Evolutionary conservation across 179 eudicot genomes (phyloP).

Genomic region (Silene vulgaris): DNA sequence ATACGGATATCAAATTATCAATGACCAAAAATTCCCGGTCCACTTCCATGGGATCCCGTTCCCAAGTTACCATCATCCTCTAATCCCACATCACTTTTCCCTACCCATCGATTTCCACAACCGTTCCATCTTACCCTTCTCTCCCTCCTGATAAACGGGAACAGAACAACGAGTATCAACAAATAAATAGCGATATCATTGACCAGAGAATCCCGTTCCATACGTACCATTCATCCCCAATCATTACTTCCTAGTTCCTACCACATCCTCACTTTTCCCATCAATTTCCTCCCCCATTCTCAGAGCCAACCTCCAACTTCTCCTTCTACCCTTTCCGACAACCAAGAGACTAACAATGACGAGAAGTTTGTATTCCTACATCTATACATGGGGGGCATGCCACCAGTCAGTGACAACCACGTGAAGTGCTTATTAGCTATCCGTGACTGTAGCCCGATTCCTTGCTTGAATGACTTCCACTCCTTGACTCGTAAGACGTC

Average conservation of each 20-base stretch:
- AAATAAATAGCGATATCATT: no score
- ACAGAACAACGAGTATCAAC: no score
- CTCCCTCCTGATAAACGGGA: no score
- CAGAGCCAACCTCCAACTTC: not conserved
- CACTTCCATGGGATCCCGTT: not conserved
- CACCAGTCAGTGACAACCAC: not conserved
- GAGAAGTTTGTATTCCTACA: not conserved
- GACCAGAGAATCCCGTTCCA: no score
- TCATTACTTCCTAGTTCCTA: no score
- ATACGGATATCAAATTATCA: not conserved
- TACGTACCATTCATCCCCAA: no score
- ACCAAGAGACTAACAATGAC: not conserved
- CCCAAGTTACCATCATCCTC: not conserved
- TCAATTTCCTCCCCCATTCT: not conserved
- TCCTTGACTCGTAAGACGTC: not conserved
- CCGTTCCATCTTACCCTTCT: no score
- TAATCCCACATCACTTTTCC: not conserved
- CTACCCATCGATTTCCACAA: not conserved
- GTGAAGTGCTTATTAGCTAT: not conserved
- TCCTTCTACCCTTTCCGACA: not conserved
- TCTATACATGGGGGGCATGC: not conserved
- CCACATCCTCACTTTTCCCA: not conserved
- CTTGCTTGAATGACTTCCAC: constrained; percentile 2
- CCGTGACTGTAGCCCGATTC: not conserved
- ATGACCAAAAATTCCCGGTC: not conserved